These are phyloP conservation scores for Cynanchum wilfordii DNA, from an alignment of 257 asterid species.

Conservation along the genomic window DNA sequence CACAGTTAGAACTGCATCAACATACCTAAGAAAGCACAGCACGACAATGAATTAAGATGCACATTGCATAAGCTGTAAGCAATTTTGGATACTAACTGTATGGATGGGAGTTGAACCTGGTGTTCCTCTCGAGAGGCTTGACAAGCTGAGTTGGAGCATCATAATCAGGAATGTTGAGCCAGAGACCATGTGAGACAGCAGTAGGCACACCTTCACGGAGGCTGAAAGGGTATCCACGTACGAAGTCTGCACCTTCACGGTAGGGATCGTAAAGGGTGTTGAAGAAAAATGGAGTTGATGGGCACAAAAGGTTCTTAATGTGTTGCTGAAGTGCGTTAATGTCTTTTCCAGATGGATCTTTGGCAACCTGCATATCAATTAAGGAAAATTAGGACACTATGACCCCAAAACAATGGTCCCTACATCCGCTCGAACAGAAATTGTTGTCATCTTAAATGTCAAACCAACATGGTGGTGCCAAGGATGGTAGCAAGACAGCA, in stretches of 20 bases:
- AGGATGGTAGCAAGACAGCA: background rate
- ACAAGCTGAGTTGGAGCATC: constrained; percentile 71
- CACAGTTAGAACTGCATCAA: constrained; percentile 57
- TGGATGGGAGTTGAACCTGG: constrained; percentile 21
- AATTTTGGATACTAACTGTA: background rate
- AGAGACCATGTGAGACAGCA: constrained; percentile 65
- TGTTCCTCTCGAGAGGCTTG: constrained; percentile 65
- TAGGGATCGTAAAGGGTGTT: constrained; percentile 60
- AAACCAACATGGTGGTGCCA: background rate
- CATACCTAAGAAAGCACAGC: constrained; percentile 33
- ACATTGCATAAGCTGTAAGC: background rate
- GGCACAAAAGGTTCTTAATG: constrained; percentile 44
- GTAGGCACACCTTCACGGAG: constrained; percentile 60
- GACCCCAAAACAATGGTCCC: background rate
- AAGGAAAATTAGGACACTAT: background rate
- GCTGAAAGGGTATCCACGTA: constrained; percentile 68
- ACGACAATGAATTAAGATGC: background rate
- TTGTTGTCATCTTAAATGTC: background rate
- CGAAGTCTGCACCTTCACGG: constrained; percentile 56
- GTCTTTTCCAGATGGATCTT: constrained; percentile 52
- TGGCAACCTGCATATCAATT: constrained; percentile 43
- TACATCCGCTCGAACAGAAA: background rate
- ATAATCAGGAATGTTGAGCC: constrained; percentile 67
- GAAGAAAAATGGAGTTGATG: constrained; percentile 60
- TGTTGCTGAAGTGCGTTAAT: constrained; percentile 53